A percentile compares a stretch with the other conserved stretches of the same genome.
Conservation (phyloP, 129 eudicot genomes). For the Pulicaria dysenterica region DNA sequence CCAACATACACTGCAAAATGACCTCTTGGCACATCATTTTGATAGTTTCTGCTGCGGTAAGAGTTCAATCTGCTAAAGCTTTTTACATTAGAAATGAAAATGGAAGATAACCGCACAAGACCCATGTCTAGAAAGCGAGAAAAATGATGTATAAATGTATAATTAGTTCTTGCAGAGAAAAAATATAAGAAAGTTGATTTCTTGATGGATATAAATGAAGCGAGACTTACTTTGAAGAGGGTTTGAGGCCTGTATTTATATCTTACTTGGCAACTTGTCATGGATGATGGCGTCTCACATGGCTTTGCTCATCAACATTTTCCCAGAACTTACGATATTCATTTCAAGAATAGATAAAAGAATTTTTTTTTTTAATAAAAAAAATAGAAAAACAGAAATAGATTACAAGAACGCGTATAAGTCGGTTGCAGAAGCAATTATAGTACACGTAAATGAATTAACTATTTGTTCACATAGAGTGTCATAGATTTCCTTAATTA, state of each 20-base stretch:
- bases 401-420: no score
- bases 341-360: not conserved
- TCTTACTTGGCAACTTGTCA: slow-evolving; percentile 11
- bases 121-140: slow-evolving; percentile 16
- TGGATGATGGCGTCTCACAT: slow-evolving; percentile 2
- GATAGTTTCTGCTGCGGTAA: not conserved
- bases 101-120: not conserved
- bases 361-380: no score
- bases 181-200: not conserved
- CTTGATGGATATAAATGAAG: not conserved
- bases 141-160: not conserved
- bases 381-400: no score
- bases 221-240: not conserved
- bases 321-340: slow-evolving; percentile 24
- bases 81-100: slow-evolving; percentile 10
- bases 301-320: slow-evolving; percentile 13
- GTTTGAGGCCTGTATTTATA: slow-evolving; percentile 22
- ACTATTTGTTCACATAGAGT: no score
- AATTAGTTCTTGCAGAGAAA: not conserved
- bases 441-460: no score
- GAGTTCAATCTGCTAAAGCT: slow-evolving; percentile 21
- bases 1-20: slow-evolving; percentile 36
- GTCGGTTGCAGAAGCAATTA: no score
- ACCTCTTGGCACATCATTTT: slow-evolving; percentile 28
- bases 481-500: no score